Percentiles rank a stretch among this genome's conserved stretches.
phyloP scores from a whole-genome alignment of 106 monocot species.

The Gastrodia elata region DNA sequence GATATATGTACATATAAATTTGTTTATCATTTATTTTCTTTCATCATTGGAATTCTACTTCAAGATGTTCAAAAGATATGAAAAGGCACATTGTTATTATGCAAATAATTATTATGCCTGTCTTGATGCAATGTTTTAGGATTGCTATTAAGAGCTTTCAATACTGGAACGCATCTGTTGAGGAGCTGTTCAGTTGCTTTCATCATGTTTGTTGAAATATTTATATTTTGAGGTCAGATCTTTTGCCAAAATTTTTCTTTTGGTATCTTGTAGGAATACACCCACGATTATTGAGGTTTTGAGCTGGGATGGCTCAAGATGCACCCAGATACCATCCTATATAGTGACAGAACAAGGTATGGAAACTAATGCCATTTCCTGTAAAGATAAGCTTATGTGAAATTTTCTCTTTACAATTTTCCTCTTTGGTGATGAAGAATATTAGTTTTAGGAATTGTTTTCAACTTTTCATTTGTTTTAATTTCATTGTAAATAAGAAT shows the following conservation, averaged over 20 bases:
- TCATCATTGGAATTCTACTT: background rate
- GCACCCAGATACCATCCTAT: conserved; percentile 60
- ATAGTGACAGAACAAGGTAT: conserved; percentile 46
- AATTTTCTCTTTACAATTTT: background rate
- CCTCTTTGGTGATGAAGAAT: background rate
- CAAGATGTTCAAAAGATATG: background rate
- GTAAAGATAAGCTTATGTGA: background rate
- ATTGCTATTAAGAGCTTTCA: background rate
- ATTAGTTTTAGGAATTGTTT: background rate
- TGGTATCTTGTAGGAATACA: conserved; percentile 9
- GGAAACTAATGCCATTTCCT: background rate
- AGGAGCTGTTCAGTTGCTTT: conserved; percentile 3
- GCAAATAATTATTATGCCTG: background rate
- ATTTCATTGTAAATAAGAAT: background rate
- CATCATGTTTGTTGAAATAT: background rate
- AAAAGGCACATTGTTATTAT: background rate
- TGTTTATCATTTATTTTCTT: too few relatives aligned
- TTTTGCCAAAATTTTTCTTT: conserved; percentile 1
- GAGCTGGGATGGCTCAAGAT: conserved; percentile 30
- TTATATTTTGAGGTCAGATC: conserved; percentile 1
- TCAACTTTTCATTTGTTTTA: background rate
- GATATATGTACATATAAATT: too few relatives aligned
- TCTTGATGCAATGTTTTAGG: background rate
- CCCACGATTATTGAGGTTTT: conserved; percentile 20
- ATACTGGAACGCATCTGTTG: too few relatives aligned